Evolutionary conservation across 2,329 filamentous ascomycete species (phyloP).

Genomic region (Fonsecaea nubica): DNA sequence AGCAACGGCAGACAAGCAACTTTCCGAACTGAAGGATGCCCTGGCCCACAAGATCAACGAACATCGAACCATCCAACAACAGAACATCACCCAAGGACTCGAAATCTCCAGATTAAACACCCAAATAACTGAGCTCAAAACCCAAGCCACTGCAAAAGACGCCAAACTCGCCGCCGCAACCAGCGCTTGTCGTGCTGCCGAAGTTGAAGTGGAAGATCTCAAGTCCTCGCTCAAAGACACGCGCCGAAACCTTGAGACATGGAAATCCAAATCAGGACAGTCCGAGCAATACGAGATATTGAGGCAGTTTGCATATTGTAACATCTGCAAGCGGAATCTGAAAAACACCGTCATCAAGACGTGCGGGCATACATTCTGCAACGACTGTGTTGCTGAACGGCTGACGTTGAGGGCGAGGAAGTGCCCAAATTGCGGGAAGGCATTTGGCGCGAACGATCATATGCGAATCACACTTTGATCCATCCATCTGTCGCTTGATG

Average conservation of each 20-base stretch:
- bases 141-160: conserved; percentile 77
- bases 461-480: conserved; percentile 65
- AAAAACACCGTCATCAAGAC: conserved; percentile 94
- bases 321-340: conserved; percentile 89
- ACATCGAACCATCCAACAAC: conserved; percentile 75
- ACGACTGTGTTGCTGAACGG: conserved; percentile 85
- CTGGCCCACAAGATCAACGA: conserved; percentile 74
- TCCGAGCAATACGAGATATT: conserved; percentile 38
- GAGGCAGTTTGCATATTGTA: conserved; percentile 73
- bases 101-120: conserved; percentile 68
- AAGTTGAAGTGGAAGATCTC: conserved; percentile 78
- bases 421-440: conserved; percentile 90
- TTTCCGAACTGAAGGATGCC: conserved; percentile 79
- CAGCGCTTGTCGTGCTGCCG: conserved; percentile 64
- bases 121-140: conserved; percentile 78
- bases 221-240: conserved; percentile 77
- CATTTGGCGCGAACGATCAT: conserved; percentile 88
- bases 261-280: conserved; percentile 62
- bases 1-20: conserved; percentile 87
- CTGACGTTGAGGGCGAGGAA: conserved; percentile 90
- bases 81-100: conserved; percentile 72
- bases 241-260: conserved; percentile 81
- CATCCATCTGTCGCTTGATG: neutral
- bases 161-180: conserved; percentile 69
- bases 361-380: conserved; percentile 94